Percentiles rank a stretch among this genome's conserved stretches.
phyloP scores from a whole-genome alignment of 768 basidiomycete genomes.

The Mycena vulgaris region DNA sequence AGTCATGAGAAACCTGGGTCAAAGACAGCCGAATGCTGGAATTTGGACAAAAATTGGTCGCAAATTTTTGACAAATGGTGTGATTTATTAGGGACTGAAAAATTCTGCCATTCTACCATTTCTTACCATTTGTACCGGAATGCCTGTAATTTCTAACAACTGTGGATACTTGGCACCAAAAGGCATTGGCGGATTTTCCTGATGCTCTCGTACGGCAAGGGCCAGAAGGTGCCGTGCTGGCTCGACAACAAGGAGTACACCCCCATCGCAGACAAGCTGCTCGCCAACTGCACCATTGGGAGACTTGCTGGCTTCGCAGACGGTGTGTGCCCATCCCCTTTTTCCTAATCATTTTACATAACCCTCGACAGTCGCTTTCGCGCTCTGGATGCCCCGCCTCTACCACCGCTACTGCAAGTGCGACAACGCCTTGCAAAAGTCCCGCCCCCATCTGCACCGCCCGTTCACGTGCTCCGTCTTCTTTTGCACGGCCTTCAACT shows the following conservation, averaged over 20 bases:
- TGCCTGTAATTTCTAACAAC: not conserved
- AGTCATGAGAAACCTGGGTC: not conserved
- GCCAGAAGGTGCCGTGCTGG: not conserved
- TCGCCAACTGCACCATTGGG: not conserved
- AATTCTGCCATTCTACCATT: not conserved
- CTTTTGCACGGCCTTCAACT: not conserved
- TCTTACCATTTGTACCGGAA: not conserved
- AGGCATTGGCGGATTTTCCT: constrained; percentile 2
- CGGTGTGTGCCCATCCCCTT: not conserved
- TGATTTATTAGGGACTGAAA: not conserved
- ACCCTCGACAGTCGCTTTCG: not conserved
- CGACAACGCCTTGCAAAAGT: not conserved
- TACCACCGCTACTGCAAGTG: not conserved
- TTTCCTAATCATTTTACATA: not conserved
- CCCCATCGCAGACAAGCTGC: not conserved
- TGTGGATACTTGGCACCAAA: not conserved
- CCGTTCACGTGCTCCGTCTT: not conserved
- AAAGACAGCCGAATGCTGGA: not conserved
- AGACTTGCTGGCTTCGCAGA: not conserved
- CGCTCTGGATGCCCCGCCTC: not conserved
- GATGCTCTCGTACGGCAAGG: not conserved
- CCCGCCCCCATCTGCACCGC: not conserved
- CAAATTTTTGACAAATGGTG: not conserved
- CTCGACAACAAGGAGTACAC: not conserved
- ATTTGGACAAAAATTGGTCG: not conserved